A percentile compares a stretch with the other conserved stretches of the same genome.
phyloP scores from a whole-genome alignment of 352 stramenopile genomes.

The Pythium phragmiticola region DNA sequence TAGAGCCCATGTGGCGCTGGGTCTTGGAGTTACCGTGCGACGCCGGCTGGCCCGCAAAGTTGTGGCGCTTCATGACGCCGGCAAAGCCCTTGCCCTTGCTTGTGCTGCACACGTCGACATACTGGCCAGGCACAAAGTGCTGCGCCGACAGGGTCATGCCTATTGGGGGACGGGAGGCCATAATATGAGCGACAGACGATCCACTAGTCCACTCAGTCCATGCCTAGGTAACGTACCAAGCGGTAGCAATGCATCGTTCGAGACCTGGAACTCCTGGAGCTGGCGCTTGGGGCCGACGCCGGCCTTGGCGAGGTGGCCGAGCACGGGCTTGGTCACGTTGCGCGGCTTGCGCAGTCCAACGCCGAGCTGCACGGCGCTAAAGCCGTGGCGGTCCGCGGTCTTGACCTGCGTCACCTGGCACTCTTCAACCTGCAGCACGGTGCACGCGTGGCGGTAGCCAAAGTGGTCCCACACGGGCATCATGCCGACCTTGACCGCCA shows the following conservation, averaged over 20 bases:
- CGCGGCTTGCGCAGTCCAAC: slow-evolving; percentile 95
- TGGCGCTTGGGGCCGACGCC: slow-evolving; percentile 92
- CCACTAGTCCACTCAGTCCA: neutral
- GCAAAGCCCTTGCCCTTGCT: slow-evolving; percentile 91
- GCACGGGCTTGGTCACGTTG: slow-evolving; percentile 93
- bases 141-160: slow-evolving; percentile 91
- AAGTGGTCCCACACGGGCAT: slow-evolving; percentile 98
- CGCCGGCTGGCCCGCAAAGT: slow-evolving; percentile 95
- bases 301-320: slow-evolving; percentile 91
- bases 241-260: slow-evolving; percentile 84
- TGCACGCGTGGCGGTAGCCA: slow-evolving; percentile 96
- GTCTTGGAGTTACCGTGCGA: slow-evolving; percentile 98
- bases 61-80: slow-evolving; percentile 98
- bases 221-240: slow-evolving; percentile 45
- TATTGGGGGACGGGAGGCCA: neutral
- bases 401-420: slow-evolving; percentile 96
- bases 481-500: slow-evolving; percentile 99
- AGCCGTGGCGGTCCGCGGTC: slow-evolving; percentile 92
- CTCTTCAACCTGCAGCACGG: slow-evolving; percentile 89
- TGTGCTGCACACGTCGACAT: slow-evolving; percentile 95
- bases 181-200: neutral
- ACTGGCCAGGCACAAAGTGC: slow-evolving; percentile 98
- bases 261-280: slow-evolving; percentile 95
- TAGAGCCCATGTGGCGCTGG: slow-evolving; percentile 95
- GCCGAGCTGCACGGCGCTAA: slow-evolving; percentile 95